These are phyloP conservation scores for Stenocarpella maydis DNA, from an alignment of 2,329 filamentous ascomycete species.

Conservation along the genomic window DNA sequence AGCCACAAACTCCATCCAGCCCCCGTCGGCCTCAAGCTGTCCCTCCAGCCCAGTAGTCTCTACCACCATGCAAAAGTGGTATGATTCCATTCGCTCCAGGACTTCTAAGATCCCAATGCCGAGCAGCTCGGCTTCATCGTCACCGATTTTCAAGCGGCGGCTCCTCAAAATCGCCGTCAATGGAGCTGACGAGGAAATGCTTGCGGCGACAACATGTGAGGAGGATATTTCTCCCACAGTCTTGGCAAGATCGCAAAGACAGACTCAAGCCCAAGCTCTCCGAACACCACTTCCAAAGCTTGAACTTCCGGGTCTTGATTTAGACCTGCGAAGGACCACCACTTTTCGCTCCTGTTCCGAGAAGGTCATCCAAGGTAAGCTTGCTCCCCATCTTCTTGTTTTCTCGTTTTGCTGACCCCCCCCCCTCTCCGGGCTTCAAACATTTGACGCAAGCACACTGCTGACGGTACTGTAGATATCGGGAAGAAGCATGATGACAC, in stretches of 20 bases:
- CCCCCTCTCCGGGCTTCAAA: too few relatives aligned
- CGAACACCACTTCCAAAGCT: constrained; percentile 26
- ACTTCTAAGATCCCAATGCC: constrained; percentile 30
- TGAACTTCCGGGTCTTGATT: constrained; percentile 27
- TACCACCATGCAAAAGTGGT: constrained; percentile 30
- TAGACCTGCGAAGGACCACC: constrained; percentile 12
- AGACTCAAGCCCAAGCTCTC: not conserved
- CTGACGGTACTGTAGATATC: not conserved
- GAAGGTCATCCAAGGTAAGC: constrained; percentile 12
- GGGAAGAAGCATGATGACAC: not conserved
- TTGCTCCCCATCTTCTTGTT: not conserved
- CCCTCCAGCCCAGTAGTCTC: constrained; percentile 24
- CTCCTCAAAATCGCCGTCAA: not conserved
- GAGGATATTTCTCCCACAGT: not conserved
- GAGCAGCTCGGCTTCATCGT: constrained; percentile 15
- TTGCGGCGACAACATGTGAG: not conserved
- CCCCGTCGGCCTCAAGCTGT: not conserved
- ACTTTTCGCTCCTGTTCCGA: constrained; percentile 12
- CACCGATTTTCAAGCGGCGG: constrained; percentile 12
- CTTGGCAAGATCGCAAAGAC: not conserved
- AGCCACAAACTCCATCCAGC: constrained; percentile 23
- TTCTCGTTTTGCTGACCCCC: not conserved
- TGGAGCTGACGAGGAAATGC: not conserved
- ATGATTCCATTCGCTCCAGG: constrained; percentile 27
- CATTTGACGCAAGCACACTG: too few relatives aligned